A percentile compares a stretch with the other conserved stretches of the same genome.
Evolutionary conservation across 345 rosid species (phyloP).

Genomic region (Populus davidiana): DNA sequence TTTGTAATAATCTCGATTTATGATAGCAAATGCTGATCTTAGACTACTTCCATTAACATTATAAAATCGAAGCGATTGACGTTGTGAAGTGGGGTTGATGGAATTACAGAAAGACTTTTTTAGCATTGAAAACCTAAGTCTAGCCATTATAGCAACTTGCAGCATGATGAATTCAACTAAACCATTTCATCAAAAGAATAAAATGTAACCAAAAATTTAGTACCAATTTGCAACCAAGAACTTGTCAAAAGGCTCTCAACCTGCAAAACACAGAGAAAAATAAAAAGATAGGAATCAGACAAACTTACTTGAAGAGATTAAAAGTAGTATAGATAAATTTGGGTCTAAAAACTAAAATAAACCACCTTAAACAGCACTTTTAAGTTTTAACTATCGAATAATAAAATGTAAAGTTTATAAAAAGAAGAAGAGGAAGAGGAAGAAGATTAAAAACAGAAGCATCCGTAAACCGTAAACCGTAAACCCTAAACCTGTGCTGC

Average conservation of each 20-base stretch:
- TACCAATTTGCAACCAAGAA: conserved; percentile 7
- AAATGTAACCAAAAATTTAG: no score
- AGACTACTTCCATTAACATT: conserved; percentile 19
- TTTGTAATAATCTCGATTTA: conserved; percentile 13
- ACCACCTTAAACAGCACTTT: not conserved
- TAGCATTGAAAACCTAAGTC: conserved; percentile 38
- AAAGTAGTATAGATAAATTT: not conserved
- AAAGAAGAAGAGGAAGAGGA: no score
- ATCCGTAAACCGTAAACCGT: conserved; percentile 1
- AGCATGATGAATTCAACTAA: not conserved
- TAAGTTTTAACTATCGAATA: no score
- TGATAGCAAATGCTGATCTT: conserved; percentile 16
- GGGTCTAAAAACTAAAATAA: not conserved
- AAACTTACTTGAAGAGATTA: not conserved
- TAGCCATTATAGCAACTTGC: conserved; percentile 39
- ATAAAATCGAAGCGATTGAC: conserved; percentile 9
- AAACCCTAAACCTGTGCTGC: not conserved
- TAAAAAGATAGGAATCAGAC: not conserved
- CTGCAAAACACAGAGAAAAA: conserved; percentile 1
- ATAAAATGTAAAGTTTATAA: no score
- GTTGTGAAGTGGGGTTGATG: conserved; percentile 14
- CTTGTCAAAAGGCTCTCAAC: conserved; percentile 3
- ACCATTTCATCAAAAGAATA: not conserved
- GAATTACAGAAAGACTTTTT: conserved; percentile 33
- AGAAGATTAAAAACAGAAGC: not conserved